A percentile compares a stretch with the other conserved stretches of the same genome.
These are phyloP conservation scores for Pleurotus citrinopileatus DNA, from an alignment of 768 basidiomycete genomes.

Conservation along the genomic window DNA sequence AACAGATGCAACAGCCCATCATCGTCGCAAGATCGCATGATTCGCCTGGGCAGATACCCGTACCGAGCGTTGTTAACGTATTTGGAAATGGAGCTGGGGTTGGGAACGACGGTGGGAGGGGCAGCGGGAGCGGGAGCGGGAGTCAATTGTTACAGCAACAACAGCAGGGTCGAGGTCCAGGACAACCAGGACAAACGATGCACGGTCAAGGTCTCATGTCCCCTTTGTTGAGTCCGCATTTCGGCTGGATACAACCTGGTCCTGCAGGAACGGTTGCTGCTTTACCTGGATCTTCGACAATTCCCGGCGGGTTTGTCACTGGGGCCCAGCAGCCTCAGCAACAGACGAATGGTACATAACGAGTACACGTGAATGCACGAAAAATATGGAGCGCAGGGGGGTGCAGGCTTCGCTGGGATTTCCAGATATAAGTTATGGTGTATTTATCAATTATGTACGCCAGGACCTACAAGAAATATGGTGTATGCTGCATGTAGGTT, in stretches of 20 bases:
- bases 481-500: too few relatives aligned
- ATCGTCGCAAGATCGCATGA: neutral
- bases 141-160: neutral
- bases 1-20: neutral
- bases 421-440: too few relatives aligned
- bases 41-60: too few relatives aligned
- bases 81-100: neutral
- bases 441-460: too few relatives aligned
- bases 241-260: neutral
- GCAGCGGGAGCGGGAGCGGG: neutral
- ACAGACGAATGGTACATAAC: too few relatives aligned
- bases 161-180: neutral
- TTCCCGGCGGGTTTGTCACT: neutral
- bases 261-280: too few relatives aligned
- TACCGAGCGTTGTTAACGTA: neutral
- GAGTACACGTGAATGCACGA: too few relatives aligned
- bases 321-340: too few relatives aligned
- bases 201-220: neutral
- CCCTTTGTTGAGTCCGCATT: neutral
- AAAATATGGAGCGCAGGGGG: too few relatives aligned
- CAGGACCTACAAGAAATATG: too few relatives aligned
- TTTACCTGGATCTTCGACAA: neutral
- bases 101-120: too few relatives aligned
- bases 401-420: too few relatives aligned
- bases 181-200: neutral